Conservation (phyloP, 169 alveolate genomes). For the Cryptosporidium muris region DNA sequence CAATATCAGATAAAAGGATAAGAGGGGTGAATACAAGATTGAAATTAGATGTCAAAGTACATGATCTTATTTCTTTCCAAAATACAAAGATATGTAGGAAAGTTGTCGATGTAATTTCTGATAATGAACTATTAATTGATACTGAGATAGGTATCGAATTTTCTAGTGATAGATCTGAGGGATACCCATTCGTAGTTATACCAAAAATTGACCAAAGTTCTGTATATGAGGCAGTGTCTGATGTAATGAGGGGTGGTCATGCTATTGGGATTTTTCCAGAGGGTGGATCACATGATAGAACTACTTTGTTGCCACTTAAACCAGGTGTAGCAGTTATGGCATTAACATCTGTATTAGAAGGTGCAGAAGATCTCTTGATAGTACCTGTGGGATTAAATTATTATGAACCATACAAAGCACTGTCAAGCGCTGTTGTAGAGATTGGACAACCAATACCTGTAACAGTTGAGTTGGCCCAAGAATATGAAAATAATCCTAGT, state of each 20-base stretch:
- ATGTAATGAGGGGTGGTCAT: constrained; percentile 86
- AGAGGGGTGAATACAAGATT: constrained; percentile 85
- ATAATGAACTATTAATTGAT: constrained; percentile 84
- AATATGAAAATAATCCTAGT: constrained; percentile 43
- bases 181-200: constrained; percentile 73
- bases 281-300: constrained; percentile 95
- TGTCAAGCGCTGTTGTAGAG: constrained; percentile 84
- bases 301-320: constrained; percentile 91
- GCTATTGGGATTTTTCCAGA: constrained; percentile 94
- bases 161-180: constrained; percentile 63
- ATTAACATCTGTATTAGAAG: constrained; percentile 89
- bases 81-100: constrained; percentile 76
- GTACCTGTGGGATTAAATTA: constrained; percentile 88
- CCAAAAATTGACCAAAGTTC: constrained; percentile 92
- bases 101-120: constrained; percentile 84
- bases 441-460: constrained; percentile 86
- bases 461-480: constrained; percentile 42
- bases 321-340: constrained; percentile 95
- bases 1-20: constrained; percentile 72
- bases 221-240: constrained; percentile 87
- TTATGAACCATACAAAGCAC: constrained; percentile 83
- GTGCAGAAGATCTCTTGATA: constrained; percentile 88
- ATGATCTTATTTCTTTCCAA: constrained; percentile 83
- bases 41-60: constrained; percentile 83
- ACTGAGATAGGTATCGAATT: constrained; percentile 67